Evolutionary conservation across 1,139 yeast genomes (phyloP).

Genomic region (Taphrina wiesneri): DNA sequence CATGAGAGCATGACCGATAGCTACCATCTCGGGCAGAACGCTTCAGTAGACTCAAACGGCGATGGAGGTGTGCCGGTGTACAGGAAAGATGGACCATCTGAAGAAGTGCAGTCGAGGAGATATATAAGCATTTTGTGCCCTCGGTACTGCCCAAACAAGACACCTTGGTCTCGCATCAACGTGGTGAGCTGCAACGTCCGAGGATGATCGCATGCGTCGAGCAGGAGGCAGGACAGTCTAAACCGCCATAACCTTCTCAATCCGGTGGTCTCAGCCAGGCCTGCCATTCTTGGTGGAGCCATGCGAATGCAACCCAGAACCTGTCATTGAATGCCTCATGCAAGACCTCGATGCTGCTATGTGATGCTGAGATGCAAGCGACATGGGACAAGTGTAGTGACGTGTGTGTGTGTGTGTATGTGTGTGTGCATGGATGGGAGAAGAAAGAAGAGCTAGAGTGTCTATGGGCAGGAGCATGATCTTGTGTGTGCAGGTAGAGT

Average conservation of each 20-base stretch:
- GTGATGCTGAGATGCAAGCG: too few relatives aligned
- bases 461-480: too few relatives aligned
- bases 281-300: background rate
- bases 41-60: too few relatives aligned
- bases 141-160: background rate
- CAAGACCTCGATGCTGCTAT: too few relatives aligned
- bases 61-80: too few relatives aligned
- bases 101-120: background rate
- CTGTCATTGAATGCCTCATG: too few relatives aligned
- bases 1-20: background rate
- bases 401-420: too few relatives aligned
- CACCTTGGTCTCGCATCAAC: background rate
- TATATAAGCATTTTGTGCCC: background rate
- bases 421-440: too few relatives aligned
- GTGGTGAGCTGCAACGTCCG: background rate
- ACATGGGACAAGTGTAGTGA: too few relatives aligned
- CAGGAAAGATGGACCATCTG: background rate
- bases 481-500: too few relatives aligned
- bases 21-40: constrained; percentile 7
- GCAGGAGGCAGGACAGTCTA: background rate
- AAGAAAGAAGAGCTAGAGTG: too few relatives aligned
- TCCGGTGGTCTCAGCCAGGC: constrained; percentile 3
- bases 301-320: background rate
- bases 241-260: background rate
- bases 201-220: constrained; percentile 1